Conservation (phyloP, 78 protist species). For the Speleostelium caveatum region DNA sequence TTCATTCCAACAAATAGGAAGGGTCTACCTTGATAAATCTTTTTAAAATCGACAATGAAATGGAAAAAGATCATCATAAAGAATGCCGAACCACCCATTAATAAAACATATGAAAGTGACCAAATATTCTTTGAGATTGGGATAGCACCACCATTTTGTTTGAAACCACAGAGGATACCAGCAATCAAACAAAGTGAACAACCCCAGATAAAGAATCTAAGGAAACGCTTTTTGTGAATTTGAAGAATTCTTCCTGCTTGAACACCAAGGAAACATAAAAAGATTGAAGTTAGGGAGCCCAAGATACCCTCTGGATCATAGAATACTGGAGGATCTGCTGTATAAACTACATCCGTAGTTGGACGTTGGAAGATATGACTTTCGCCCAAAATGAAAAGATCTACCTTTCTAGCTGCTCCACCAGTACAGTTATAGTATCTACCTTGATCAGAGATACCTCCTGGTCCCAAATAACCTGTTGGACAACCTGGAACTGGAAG, state of each 20-base stretch:
- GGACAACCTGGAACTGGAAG: slow-evolving; percentile 83
- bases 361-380: slow-evolving; percentile 80
- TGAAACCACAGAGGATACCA: slow-evolving; percentile 63
- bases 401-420: slow-evolving; percentile 81
- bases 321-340: slow-evolving; percentile 69
- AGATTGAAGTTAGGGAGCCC: slow-evolving; percentile 83
- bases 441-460: slow-evolving; percentile 72
- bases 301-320: slow-evolving; percentile 88
- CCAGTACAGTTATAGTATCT: slow-evolving; percentile 81
- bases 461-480: slow-evolving; percentile 87
- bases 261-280: slow-evolving; percentile 84
- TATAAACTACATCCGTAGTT: slow-evolving; percentile 50
- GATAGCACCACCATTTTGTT: slow-evolving; percentile 77
- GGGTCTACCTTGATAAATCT: slow-evolving; percentile 83
- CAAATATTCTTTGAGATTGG: slow-evolving; percentile 89
- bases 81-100: slow-evolving; percentile 81
- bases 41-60: slow-evolving; percentile 63
- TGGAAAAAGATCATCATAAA: slow-evolving; percentile 34
- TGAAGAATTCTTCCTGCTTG: slow-evolving; percentile 64
- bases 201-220: slow-evolving; percentile 78
- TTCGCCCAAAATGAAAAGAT: slow-evolving; percentile 38
- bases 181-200: slow-evolving; percentile 35
- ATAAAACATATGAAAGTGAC: slow-evolving; percentile 77
- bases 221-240: slow-evolving; percentile 25
- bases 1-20: slow-evolving; percentile 89